Evolutionary conservation across 2,329 filamentous ascomycete species (phyloP).

Genomic region (Pestalotiopsis sp.): DNA sequence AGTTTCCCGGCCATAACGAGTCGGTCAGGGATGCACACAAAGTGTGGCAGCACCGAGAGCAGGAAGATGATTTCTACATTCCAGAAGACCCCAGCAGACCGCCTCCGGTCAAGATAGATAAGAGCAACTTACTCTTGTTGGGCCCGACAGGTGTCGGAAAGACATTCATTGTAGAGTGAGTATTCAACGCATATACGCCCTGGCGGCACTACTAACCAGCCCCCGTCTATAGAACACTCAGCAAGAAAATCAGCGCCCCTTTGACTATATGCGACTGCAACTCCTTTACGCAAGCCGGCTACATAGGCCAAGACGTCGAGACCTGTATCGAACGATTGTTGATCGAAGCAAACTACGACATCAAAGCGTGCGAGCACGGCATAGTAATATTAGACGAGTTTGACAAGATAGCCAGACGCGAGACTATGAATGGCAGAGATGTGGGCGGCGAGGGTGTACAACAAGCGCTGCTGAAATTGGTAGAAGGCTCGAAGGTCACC

Average conservation of each 20-base stretch:
- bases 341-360: slow-evolving; percentile 86
- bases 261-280: slow-evolving; percentile 97
- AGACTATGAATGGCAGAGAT: slow-evolving; percentile 85
- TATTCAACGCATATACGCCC: slow-evolving; percentile 1
- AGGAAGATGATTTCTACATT: slow-evolving; percentile 46
- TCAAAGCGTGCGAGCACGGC: slow-evolving; percentile 80
- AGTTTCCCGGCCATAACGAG: slow-evolving; percentile 54
- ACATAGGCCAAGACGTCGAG: slow-evolving; percentile 98
- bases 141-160: slow-evolving; percentile 96
- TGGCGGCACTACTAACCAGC: slow-evolving; percentile 15
- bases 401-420: slow-evolving; percentile 91
- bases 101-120: slow-evolving; percentile 75
- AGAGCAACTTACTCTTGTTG: slow-evolving; percentile 89
- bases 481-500: slow-evolving; percentile 92
- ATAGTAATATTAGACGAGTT: slow-evolving; percentile 97
- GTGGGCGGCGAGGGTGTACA: slow-evolving; percentile 96
- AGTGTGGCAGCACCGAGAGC: slow-evolving; percentile 27
- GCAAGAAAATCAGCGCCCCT: slow-evolving; percentile 89
- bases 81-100: slow-evolving; percentile 45
- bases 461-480: slow-evolving; percentile 91
- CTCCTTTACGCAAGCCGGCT: slow-evolving; percentile 92
- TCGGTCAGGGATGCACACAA: slow-evolving; percentile 44
- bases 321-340: slow-evolving; percentile 88
- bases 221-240: slow-evolving; percentile 68
- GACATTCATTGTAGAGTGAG: slow-evolving; percentile 81